Percentiles rank a stretch among this genome's conserved stretches.
Conservation (phyloP, 257 asterid species). For the Pogostemon cablin region DNA sequence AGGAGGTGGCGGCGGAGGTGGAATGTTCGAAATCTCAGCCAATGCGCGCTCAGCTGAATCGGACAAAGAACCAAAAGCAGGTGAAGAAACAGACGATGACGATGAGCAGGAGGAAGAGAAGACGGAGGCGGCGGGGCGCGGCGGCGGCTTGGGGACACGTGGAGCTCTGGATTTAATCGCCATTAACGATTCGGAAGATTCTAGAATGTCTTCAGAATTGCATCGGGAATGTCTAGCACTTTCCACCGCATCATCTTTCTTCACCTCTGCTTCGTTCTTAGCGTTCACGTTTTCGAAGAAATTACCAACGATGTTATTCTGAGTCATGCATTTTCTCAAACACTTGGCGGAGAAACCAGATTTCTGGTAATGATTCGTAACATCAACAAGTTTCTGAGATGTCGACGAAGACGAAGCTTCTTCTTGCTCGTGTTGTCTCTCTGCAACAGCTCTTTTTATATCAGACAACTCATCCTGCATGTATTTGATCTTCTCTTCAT, state of each 20-base stretch:
- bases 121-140: constrained; percentile 55
- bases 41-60: constrained; percentile 75
- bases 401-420: constrained; percentile 39
- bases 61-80: constrained; percentile 56
- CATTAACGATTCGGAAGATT: constrained; percentile 49
- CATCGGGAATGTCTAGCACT: constrained; percentile 51
- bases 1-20: constrained; percentile 53
- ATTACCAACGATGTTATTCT: constrained; percentile 23
- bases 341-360: constrained; percentile 34
- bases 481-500: constrained; percentile 52
- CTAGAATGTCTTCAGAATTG: constrained; percentile 60
- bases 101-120: constrained; percentile 43
- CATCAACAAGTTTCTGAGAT: constrained; percentile 46
- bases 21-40: constrained; percentile 62
- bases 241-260: constrained; percentile 55
- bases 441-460: constrained; percentile 57
- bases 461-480: constrained; percentile 59
- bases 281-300: constrained; percentile 25
- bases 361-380: constrained; percentile 41
- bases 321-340: constrained; percentile 61
- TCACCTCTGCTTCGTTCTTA: constrained; percentile 42
- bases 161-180: constrained; percentile 66
- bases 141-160: constrained; percentile 90
- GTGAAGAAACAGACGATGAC: constrained; percentile 52
- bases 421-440: constrained; percentile 36